Percentiles rank a stretch among this genome's conserved stretches.
Evolutionary conservation across 768 basidiomycete species (phyloP).

Genomic region (Sarcodon aspratus): DNA sequence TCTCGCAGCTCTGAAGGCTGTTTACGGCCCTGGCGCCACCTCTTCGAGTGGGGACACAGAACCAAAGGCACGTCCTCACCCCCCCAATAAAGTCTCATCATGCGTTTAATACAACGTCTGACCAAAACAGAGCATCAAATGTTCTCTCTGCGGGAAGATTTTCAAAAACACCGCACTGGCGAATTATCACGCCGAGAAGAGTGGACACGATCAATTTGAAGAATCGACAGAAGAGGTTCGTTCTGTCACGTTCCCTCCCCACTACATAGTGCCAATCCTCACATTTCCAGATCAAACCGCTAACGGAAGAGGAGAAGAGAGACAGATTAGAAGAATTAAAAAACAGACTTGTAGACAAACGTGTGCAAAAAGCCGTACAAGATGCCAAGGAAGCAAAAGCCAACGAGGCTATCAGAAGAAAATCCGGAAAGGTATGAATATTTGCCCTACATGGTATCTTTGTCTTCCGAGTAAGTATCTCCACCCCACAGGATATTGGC

Average conservation of each 20-base stretch:
- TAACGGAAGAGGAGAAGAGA: slow-evolving; percentile 91
- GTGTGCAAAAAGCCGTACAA: slow-evolving; percentile 55
- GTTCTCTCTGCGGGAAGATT: slow-evolving; percentile 72
- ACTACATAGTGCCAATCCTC: neutral
- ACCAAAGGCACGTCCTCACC: slow-evolving; percentile 41
- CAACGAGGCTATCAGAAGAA: slow-evolving; percentile 74
- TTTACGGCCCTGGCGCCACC: slow-evolving; percentile 22
- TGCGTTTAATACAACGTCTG: neutral
- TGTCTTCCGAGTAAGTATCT: neutral
- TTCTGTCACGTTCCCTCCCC: neutral
- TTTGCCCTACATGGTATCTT: neutral
- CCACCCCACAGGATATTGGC: slow-evolving; percentile 44
- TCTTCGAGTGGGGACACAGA: slow-evolving; percentile 32
- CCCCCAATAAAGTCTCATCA: neutral
- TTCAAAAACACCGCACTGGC: slow-evolving; percentile 83
- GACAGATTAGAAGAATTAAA: slow-evolving; percentile 71
- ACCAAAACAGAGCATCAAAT: slow-evolving; percentile 61
- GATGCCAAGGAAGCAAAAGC: slow-evolving; percentile 64
- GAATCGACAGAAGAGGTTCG: slow-evolving; percentile 88
- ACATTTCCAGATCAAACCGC: slow-evolving; percentile 62
- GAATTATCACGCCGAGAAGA: slow-evolving; percentile 90
- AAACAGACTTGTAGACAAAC: slow-evolving; percentile 72
- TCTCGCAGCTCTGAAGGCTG: slow-evolving; percentile 43
- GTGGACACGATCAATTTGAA: slow-evolving; percentile 92
- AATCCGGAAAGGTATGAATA: slow-evolving; percentile 60